Evolutionary conservation across 805 yeast genomes (phyloP).

Genomic region (Limtongia smithiae): DNA sequence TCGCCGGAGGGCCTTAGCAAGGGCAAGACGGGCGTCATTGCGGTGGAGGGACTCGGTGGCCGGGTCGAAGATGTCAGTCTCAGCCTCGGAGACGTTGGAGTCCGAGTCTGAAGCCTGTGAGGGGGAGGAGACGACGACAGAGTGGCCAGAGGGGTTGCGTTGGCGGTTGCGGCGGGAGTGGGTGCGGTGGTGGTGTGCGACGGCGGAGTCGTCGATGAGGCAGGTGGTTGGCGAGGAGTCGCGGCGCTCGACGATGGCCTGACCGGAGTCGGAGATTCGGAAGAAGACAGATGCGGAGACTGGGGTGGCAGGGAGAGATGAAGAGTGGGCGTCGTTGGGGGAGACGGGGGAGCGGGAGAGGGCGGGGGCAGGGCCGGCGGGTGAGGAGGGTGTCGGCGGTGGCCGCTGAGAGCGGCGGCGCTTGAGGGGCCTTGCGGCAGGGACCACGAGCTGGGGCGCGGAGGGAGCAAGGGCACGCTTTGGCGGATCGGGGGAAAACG

Average conservation of each 20-base stretch:
- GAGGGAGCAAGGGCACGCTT: not conserved
- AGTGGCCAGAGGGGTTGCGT: not conserved
- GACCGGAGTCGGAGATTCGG: conserved; percentile 14
- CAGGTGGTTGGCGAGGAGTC: no score
- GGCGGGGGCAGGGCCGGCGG: no score
- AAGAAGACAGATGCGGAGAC: conserved; percentile 2
- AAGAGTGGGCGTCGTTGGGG: no score
- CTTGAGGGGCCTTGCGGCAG: no score
- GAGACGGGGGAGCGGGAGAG: no score
- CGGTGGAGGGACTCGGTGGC: not conserved
- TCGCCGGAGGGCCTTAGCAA: conserved; percentile 18
- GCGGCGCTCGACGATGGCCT: conserved; percentile 16
- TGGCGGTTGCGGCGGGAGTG: not conserved
- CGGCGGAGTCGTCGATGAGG: not conserved
- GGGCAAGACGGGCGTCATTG: conserved; percentile 24
- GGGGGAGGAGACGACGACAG: no score
- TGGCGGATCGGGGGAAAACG: not conserved
- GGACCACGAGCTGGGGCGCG: not conserved
- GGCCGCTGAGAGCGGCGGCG: no score
- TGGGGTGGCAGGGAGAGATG: not conserved
- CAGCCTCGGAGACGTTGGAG: conserved; percentile 20
- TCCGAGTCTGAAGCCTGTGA: not conserved
- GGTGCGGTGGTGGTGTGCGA: not conserved
- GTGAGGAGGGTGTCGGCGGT: no score
- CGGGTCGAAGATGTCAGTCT: conserved; percentile 23